Conservation (phyloP, 768 basidiomycete genomes). For the Nidularia pulvinata region DNA sequence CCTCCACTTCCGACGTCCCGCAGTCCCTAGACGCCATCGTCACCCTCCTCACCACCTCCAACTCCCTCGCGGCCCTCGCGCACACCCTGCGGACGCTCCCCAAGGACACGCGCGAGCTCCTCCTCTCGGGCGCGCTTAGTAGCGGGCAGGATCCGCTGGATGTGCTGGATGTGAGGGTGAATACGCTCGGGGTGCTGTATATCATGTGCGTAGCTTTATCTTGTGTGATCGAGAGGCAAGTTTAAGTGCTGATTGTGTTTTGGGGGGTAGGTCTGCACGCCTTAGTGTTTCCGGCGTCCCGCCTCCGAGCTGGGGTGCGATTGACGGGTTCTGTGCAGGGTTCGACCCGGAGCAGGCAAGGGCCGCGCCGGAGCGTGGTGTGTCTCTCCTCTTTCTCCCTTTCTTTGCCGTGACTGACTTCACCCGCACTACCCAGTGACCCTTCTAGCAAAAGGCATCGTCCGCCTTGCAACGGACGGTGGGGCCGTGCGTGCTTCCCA, state of each 20-base stretch:
- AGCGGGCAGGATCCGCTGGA: constrained; percentile 70
- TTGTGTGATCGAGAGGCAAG: not conserved
- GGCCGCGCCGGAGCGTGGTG: constrained; percentile 69
- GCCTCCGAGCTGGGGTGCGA: constrained; percentile 37
- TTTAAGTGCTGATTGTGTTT: not conserved
- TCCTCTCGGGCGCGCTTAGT: constrained; percentile 51
- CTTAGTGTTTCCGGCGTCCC: constrained; percentile 35
- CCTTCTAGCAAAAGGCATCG: too few species aligned
- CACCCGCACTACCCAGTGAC: too few species aligned
- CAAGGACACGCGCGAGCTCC: constrained; percentile 57
- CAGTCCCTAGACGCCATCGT: constrained; percentile 41
- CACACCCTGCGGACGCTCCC: constrained; percentile 44
- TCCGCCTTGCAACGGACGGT: too few species aligned
- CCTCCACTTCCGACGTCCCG: not conserved
- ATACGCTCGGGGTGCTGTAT: constrained; percentile 69
- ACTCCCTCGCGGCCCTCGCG: constrained; percentile 33
- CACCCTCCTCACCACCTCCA: constrained; percentile 46
- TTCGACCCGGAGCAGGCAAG: constrained; percentile 68
- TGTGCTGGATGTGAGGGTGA: constrained; percentile 48
- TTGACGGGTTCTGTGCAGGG: constrained; percentile 58
- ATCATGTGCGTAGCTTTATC: constrained; percentile 59
- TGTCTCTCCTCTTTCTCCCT: constrained; percentile 1
- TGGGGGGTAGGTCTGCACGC: constrained; percentile 52
- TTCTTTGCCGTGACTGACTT: not conserved
- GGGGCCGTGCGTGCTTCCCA: too few species aligned